These are phyloP conservation scores for Pythium phragmitis DNA, from an alignment of 352 stramenopile species.

Conservation along the genomic window DNA sequence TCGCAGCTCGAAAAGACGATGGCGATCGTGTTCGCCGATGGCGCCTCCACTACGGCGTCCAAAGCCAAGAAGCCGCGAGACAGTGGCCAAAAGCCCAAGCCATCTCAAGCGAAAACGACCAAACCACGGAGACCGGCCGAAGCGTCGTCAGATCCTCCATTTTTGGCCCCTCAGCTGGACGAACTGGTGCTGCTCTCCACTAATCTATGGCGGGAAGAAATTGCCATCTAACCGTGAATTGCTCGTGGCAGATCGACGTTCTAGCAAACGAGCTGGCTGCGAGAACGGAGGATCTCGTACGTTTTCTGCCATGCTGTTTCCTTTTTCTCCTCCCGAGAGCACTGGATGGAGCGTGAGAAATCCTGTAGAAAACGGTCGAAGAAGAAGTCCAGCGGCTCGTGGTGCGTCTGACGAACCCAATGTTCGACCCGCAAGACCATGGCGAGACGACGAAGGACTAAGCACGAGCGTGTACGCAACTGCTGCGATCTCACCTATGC, in stretches of 20 bases:
- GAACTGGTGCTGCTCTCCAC: slow-evolving; percentile 1
- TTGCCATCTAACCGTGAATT: too few species aligned
- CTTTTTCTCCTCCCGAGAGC: too few species aligned
- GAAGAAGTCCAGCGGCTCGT: neutral
- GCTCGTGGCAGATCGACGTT: slow-evolving; percentile 20
- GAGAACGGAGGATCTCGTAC: slow-evolving; percentile 26
- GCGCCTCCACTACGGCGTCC: neutral
- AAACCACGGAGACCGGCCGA: neutral
- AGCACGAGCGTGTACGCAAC: slow-evolving; percentile 11
- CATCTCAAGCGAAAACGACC: neutral
- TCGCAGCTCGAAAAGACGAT: slow-evolving; percentile 17
- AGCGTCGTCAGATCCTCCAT: neutral
- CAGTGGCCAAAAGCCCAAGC: neutral
- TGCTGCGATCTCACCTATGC: too few species aligned
- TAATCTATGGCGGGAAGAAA: neutral
- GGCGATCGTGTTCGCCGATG: neutral
- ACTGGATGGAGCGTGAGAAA: too few species aligned
- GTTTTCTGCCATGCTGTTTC: neutral
- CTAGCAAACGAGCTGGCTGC: slow-evolving; percentile 26
- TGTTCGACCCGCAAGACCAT: slow-evolving; percentile 10
- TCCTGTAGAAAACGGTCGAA: slow-evolving; percentile 6
- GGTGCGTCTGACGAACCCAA: neutral
- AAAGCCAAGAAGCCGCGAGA: neutral
- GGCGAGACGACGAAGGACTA: slow-evolving; percentile 21
- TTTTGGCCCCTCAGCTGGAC: slow-evolving; percentile 13